Conservation (phyloP, 163 green algal genomes). For the Coccomyxa subellipsoidea region DNA sequence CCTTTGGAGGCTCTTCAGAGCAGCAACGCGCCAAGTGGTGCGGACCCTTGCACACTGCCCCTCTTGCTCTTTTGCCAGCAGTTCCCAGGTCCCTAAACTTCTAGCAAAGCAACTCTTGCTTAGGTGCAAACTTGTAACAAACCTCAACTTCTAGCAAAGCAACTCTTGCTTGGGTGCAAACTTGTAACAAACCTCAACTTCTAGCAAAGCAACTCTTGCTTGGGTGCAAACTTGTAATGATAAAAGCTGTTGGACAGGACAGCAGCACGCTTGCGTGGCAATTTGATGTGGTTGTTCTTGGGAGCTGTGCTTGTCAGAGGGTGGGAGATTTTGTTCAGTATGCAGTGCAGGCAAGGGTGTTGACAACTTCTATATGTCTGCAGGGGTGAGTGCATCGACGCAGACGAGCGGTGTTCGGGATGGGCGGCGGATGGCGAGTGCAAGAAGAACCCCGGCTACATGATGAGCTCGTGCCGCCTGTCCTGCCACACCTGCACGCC, state of each 20-base stretch:
- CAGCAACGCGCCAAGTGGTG: constrained; percentile 30
- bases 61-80: neutral
- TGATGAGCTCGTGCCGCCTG: constrained; percentile 26
- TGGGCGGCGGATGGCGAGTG: constrained; percentile 32
- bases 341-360: too few species aligned
- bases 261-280: neutral
- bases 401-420: constrained; percentile 16
- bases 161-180: neutral
- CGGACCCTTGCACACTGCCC: neutral
- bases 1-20: constrained; percentile 23
- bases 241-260: too few species aligned
- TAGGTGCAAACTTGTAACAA: neutral
- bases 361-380: too few species aligned
- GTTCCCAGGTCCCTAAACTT: neutral
- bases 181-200: neutral
- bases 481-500: constrained; percentile 21
- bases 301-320: too few species aligned
- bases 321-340: too few species aligned
- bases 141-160: too few species aligned
- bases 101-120: too few species aligned
- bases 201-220: neutral
- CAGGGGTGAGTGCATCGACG: constrained; percentile 33
- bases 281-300: too few species aligned
- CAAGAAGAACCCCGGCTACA: constrained; percentile 34
- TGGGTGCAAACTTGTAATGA: neutral